Evolutionary conservation across 108 stramenopile species (phyloP), one percentile per base, ranked within the genome.

Genomic region (Cyclotella atomus): DNA sequence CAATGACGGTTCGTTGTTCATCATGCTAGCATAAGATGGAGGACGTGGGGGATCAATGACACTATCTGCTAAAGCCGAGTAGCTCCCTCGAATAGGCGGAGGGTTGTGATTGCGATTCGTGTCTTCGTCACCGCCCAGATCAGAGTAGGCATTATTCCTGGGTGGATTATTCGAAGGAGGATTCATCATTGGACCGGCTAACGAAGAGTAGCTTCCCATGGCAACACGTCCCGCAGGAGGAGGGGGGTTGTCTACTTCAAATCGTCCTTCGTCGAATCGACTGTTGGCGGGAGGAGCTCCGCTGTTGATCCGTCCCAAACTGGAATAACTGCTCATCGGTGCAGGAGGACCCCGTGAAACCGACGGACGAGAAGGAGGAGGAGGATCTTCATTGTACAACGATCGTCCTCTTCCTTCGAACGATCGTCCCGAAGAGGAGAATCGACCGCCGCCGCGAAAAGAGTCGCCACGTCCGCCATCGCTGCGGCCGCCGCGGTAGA

Each of bases 281-380:
- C n/a, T 29, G 1, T 35, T 36, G 2, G 27, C 56, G 15, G 56
- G 23, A 1, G 56, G 34, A 16, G 15, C 16, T 17, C 41, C 17
- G 41, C 36, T n/a, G 19, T 52, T 50, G 17, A 46, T 49, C 49
- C 70, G 61, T n/a, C 71, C 71, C 71, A 72, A 63, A 53, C 41
- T 43, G 12, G 71, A 49, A 41, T 72, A 72, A 24, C 71, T 68
- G 55, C 69, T 70, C 60, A 61, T 61, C 17, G 12, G 17, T 1
- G 32, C 29, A 10, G 29, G 28, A 12, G 19, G 29, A 12, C 15
- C 14, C 56, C n/a, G n/a, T n/a, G n/a, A n/a, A n/a, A n/a, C n/a
- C n/a, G n/a, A n/a, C n/a, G n/a, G n/a, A n/a, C n/a, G n/a, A n/a
- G n/a, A n/a, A n/a, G n/a, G n/a, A n/a, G n/a, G n/a, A n/a, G n/a